Percentiles rank a stretch among this genome's conserved stretches.
Conservation (phyloP, 108 stramenopile genomes). For the Cyclostephanos invisitatus region DNA sequence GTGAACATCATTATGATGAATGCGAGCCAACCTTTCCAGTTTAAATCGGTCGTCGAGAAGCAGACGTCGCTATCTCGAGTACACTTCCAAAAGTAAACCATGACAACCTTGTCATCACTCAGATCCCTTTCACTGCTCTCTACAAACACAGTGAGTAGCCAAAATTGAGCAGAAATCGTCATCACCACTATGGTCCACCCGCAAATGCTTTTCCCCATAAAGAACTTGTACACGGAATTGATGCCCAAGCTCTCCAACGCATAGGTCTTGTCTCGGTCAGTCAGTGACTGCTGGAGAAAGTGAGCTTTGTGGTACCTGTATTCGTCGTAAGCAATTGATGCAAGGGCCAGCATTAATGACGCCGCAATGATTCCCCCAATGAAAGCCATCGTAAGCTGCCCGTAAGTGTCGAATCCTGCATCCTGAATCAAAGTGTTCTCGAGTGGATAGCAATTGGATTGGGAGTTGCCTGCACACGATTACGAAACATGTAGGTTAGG, state of each 20-base stretch:
- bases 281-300: background rate
- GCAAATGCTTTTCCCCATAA: background rate
- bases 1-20: constrained; percentile 14
- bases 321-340: background rate
- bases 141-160: constrained; percentile 9
- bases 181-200: background rate
- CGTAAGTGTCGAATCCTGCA: background rate
- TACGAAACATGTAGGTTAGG: background rate
- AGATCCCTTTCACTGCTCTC: constrained; percentile 2
- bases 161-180: background rate
- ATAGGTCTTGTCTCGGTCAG: background rate
- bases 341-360: background rate
- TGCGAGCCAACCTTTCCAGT: constrained; percentile 10
- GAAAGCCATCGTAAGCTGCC: background rate
- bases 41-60: background rate
- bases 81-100: constrained; percentile 10
- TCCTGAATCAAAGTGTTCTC: background rate
- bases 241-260: background rate
- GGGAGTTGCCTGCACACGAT: background rate
- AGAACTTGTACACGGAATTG: background rate
- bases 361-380: background rate
- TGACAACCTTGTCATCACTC: background rate
- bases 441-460: background rate
- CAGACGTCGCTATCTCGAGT: constrained; percentile 2
- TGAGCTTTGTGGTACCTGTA: background rate